phyloP scores from a whole-genome alignment of 2,329 filamentous ascomycete species.

The Colletotrichum siamense region DNA sequence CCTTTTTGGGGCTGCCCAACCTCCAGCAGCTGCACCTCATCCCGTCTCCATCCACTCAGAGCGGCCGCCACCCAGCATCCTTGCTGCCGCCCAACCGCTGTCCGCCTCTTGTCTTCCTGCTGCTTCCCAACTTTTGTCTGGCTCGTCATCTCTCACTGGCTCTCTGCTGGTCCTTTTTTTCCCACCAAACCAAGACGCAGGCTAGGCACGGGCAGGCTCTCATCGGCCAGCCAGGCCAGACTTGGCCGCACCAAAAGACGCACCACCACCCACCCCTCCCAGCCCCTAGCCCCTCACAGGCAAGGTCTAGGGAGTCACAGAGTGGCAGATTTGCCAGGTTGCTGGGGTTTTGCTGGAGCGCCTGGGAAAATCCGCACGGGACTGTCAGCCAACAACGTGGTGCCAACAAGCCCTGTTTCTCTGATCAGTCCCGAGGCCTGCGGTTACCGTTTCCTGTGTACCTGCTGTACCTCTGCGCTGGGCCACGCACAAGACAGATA shows the following conservation, averaged over 20 bases:
- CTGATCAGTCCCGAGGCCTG: neutral
- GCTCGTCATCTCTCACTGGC: neutral
- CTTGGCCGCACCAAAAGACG: neutral
- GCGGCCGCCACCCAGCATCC: constrained; percentile 18
- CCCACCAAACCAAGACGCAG: neutral
- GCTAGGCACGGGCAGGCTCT: neutral
- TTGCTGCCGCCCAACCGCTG: constrained; percentile 16
- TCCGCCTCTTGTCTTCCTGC: neutral
- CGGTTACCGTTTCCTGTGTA: neutral
- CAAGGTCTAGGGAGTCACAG: constrained; percentile 1
- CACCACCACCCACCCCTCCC: neutral
- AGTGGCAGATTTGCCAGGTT: constrained; percentile 10
- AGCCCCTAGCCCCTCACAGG: neutral
- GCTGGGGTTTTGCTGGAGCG: constrained; percentile 17
- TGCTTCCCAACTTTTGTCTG: neutral
- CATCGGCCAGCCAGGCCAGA: constrained; percentile 3
- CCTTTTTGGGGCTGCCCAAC: constrained; percentile 20
- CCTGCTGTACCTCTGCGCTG: constrained; percentile 23
- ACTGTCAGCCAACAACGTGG: constrained; percentile 34
- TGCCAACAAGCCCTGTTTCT: constrained; percentile 23
- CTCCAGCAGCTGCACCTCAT: constrained; percentile 16
- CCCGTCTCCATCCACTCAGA: constrained; percentile 17
- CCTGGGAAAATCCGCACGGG: constrained; percentile 20
- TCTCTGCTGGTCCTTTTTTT: neutral
- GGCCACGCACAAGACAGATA: constrained; percentile 17